Conservation (phyloP, 2,329 filamentous ascomycete genomes). For the Colletotrichum sp. region DNA sequence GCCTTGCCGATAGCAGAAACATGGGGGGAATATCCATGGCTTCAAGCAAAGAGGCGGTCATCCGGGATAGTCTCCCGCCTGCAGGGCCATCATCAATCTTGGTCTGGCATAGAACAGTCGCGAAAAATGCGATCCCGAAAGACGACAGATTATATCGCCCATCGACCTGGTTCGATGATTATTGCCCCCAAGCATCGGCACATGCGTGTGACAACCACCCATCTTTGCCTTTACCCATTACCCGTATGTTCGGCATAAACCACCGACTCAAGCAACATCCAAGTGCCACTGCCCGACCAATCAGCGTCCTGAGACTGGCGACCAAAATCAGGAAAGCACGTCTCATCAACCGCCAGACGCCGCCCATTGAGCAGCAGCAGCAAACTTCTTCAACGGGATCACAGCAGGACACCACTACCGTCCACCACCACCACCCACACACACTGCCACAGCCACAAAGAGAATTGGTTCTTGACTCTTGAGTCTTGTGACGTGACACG, state of each 20-base stretch:
- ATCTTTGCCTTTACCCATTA: neutral
- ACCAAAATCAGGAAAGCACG: slow-evolving; percentile 4
- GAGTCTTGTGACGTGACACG: neutral
- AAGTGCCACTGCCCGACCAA: neutral
- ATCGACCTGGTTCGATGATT: neutral
- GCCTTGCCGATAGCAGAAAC: slow-evolving; percentile 14
- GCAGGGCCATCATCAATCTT: neutral
- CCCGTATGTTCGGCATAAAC: slow-evolving; percentile 6
- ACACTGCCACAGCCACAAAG: neutral
- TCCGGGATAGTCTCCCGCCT: neutral
- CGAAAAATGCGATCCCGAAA: neutral
- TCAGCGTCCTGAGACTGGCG: slow-evolving; percentile 23
- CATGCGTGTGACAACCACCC: neutral
- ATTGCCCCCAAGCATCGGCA: neutral
- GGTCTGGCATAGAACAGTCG: neutral
- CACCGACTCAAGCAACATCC: slow-evolving; percentile 11
- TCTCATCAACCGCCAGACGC: slow-evolving; percentile 26
- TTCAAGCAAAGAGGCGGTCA: neutral
- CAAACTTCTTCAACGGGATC: slow-evolving; percentile 15
- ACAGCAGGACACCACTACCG: neutral
- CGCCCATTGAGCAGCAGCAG: neutral
- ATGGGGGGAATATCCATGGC: neutral
- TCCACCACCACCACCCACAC: neutral
- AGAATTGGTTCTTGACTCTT: neutral
- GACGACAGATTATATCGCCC: neutral